phyloP scores from a whole-genome alignment of 2,329 filamentous ascomycete species.

The Phyllosticta paracitricarpa region DNA sequence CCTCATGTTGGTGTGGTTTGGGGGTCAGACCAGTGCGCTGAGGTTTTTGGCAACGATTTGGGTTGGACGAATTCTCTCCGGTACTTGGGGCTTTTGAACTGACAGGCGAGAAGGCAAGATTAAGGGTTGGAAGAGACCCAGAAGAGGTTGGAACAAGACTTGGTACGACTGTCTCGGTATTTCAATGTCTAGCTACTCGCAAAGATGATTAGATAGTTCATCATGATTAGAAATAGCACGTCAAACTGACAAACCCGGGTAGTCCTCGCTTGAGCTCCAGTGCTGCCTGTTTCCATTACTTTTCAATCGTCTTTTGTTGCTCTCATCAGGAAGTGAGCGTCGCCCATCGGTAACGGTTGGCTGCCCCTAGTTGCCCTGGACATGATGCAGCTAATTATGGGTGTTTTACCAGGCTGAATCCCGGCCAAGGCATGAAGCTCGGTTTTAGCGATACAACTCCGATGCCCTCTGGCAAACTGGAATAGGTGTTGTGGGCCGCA shows the following conservation, averaged over 20 bases:
- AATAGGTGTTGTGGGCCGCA: neutral
- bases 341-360: neutral
- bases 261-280: neutral
- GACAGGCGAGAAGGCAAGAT: neutral
- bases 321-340: neutral
- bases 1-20: slow-evolving; percentile 46
- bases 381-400: neutral
- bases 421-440: neutral
- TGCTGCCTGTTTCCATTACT: neutral
- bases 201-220: neutral
- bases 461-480: neutral
- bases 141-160: neutral
- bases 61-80: slow-evolving; percentile 35
- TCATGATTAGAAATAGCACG: neutral
- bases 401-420: neutral
- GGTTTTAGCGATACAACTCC: neutral
- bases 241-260: neutral
- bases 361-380: neutral
- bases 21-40: slow-evolving; percentile 53
- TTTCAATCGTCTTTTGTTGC: neutral
- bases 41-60: slow-evolving; percentile 59
- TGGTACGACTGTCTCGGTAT: neutral
- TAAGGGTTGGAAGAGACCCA: neutral
- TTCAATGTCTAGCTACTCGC: neutral
- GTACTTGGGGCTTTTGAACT: neutral